Evolutionary conservation across 352 stramenopile genomes (phyloP), one percentile per base, ranked within the genome.

Genomic region (Globisporangium irregulare): DNA sequence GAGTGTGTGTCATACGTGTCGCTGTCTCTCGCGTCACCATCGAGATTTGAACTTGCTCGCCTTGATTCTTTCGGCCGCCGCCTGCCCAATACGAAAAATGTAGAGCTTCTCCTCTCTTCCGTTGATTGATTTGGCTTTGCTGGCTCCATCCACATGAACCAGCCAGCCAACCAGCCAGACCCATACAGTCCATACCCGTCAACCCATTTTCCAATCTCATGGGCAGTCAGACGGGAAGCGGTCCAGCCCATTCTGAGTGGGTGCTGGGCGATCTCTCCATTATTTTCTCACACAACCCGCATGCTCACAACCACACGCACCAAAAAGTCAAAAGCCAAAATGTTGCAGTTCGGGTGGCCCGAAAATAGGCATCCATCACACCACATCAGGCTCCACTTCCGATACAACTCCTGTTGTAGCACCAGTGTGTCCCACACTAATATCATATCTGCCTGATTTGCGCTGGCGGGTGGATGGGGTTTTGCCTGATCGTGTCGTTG

Each of bases 321-420:
- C 12, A 41, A 41, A 14, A 41, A 32, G 29, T 32, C 29, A 48
- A 48, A 48, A 48, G 4, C 8, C 38, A 34, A 66, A 66, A 66
- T 43, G 60, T 66, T 66, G 60, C 60, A 66, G 60, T 66, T 66
- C 27, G 60, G 9, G n/a, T 3, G 46, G n/a, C 29, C 60, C 46
- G n/a, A 58, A 58, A 57, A 66, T 41, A 66, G 3, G 2, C 2
- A 7, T 41, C n/a, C 25, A 22, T 15, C 43, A 66, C 60, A 43
- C 41, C 50, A 66, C n/a, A 9, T 51, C 27, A 24, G 43, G 60
- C 36, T 15, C 10, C n/a, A 34, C 56, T 34, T 1, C 46, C 24
- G 20, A 66, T 34, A 48, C 20, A 58, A 22, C 7, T 36, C 4
- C 50, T 56, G 10, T 50, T 58, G 20, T 0, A 8, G 4, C 1